Percentiles rank a stretch among this genome's conserved stretches.
Evolutionary conservation across 2,329 filamentous ascomycete species (phyloP).

Genomic region (Magnaporthiopsis poae): DNA sequence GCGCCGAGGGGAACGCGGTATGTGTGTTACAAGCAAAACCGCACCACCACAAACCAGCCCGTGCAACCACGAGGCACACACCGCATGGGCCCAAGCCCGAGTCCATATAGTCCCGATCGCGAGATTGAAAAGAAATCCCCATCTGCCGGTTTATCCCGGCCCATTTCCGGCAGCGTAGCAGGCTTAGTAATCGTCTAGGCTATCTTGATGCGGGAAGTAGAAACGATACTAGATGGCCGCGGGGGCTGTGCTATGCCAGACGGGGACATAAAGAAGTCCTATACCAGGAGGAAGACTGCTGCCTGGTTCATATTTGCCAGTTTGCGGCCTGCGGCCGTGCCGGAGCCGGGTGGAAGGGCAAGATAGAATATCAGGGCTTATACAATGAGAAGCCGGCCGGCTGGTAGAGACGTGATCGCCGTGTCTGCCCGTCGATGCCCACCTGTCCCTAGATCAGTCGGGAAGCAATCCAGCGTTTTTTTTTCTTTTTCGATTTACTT

Average conservation of each 20-base stretch:
- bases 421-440: no score
- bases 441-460: neutral
- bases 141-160: neutral
- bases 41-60: neutral
- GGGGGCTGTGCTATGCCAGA: neutral
- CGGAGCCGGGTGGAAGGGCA: neutral
- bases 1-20: no score
- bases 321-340: no score
- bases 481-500: neutral
- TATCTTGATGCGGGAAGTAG: neutral
- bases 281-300: neutral
- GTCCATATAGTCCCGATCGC: no score
- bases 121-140: neutral
- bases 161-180: neutral
- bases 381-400: neutral
- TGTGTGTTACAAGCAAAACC: neutral
- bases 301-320: neutral
- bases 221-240: neutral
- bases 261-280: no score
- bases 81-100: neutral
- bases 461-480: neutral
- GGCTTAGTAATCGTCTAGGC: neutral
- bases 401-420: neutral
- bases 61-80: neutral
- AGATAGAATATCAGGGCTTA: neutral